Percentiles rank a stretch among this genome's conserved stretches.
phyloP scores from a whole-genome alignment of 2,329 filamentous ascomycete species.

The Fusarium sp. region DNA sequence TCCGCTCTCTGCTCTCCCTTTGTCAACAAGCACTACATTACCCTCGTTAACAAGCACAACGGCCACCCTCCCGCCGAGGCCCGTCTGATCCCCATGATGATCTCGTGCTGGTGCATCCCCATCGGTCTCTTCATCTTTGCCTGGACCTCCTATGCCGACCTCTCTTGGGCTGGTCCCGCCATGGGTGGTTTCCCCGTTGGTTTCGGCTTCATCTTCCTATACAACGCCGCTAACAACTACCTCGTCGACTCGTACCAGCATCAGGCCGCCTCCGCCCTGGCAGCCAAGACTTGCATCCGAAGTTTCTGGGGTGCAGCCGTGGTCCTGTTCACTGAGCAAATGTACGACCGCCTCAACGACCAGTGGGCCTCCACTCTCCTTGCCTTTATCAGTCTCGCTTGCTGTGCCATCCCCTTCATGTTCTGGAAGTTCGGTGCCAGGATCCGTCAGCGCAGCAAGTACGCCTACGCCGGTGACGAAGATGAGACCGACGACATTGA shows the following conservation, averaged over 20 bases:
- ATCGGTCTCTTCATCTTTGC: constrained; percentile 70
- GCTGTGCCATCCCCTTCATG: constrained; percentile 84
- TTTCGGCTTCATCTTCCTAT: constrained; percentile 86
- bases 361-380: constrained; percentile 82
- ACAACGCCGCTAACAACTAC: constrained; percentile 83
- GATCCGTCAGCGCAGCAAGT: constrained; percentile 78
- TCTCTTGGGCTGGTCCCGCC: constrained; percentile 79
- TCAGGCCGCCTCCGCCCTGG: constrained; percentile 84
- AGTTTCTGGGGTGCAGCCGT: constrained; percentile 83
- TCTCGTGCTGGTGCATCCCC: constrained; percentile 77
- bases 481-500: constrained; percentile 52
- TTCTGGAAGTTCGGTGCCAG: constrained; percentile 82
- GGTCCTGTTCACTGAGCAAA: constrained; percentile 85
- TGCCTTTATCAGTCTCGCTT: constrained; percentile 79
- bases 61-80: constrained; percentile 82
- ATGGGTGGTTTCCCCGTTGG: constrained; percentile 79
- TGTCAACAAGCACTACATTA: constrained; percentile 86
- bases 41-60: constrained; percentile 69
- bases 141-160: constrained; percentile 70
- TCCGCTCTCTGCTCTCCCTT: constrained; percentile 76
- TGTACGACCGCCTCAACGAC: constrained; percentile 79
- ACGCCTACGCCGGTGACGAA: constrained; percentile 75
- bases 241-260: constrained; percentile 73
- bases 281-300: constrained; percentile 83
- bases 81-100: constrained; percentile 86